These are phyloP conservation scores for Daedaleopsis sinensis DNA, from an alignment of 768 basidiomycete genomes.

Conservation along the genomic window DNA sequence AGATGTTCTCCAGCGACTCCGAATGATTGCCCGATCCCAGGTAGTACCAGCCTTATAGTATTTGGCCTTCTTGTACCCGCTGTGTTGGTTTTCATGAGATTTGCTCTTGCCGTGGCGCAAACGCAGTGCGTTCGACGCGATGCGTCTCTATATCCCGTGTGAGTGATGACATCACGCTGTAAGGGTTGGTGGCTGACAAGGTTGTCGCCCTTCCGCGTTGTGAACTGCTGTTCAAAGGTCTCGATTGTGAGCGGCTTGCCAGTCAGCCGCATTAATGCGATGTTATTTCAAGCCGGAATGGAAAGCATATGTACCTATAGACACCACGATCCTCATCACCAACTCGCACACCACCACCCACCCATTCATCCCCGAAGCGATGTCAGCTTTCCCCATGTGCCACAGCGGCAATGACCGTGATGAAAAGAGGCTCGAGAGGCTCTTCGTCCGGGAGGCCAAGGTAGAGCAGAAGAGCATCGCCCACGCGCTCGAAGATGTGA, in stretches of 20 bases:
- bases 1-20: neutral
- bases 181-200: neutral
- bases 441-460: slow-evolving; percentile 16
- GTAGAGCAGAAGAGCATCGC: slow-evolving; percentile 12
- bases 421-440: slow-evolving; percentile 18
- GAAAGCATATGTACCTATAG: no score
- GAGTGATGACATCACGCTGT: neutral
- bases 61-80: neutral
- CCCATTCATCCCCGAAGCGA: neutral
- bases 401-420: slow-evolving; percentile 4
- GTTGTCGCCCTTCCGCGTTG: neutral
- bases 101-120: no score
- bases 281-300: no score
- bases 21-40: neutral
- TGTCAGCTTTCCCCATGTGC: slow-evolving; percentile 4
- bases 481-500: slow-evolving; percentile 17
- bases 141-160: neutral
- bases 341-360: neutral
- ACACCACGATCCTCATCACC: neutral
- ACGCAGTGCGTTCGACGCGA: neutral
- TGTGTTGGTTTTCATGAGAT: neutral
- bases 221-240: neutral
- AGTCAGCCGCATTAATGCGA: neutral
- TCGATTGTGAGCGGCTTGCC: neutral
- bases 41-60: neutral